Evolutionary conservation across 2,329 filamentous ascomycete species (phyloP).

Genomic region (Neospermospora avenae): DNA sequence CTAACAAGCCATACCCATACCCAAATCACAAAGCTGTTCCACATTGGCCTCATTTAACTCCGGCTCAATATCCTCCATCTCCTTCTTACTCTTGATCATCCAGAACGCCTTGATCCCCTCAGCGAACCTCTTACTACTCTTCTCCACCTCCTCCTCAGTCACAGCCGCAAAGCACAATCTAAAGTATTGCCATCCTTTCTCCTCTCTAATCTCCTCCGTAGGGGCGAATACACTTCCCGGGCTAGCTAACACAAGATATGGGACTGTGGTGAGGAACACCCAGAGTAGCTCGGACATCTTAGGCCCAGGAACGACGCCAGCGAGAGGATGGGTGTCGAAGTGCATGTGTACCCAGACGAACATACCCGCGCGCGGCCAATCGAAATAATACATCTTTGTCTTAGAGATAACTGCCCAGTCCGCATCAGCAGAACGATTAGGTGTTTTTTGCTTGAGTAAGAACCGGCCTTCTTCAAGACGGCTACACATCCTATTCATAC

Average conservation of each 20-base stretch:
- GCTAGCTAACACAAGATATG: conserved; percentile 65
- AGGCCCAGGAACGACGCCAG: conserved; percentile 48
- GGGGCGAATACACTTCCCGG: conserved; percentile 75
- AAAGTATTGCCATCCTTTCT: conserved; percentile 67
- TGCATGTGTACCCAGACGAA: conserved; percentile 79
- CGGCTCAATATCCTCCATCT: conserved; percentile 53
- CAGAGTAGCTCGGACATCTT: conserved; percentile 64
- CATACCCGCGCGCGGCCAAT: conserved; percentile 85
- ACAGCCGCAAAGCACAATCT: conserved; percentile 84
- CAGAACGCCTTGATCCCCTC: conserved; percentile 73
- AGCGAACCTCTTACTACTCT: conserved; percentile 61
- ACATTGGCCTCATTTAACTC: conserved; percentile 1
- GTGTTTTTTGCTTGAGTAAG: conserved; percentile 60
- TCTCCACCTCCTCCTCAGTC: conserved; percentile 64
- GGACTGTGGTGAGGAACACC: conserved; percentile 66
- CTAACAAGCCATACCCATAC: conserved; percentile 28
- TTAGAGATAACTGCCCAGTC: conserved; percentile 77
- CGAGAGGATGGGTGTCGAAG: conserved; percentile 72
- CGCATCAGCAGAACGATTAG: conserved; percentile 50
- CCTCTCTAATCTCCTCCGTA: conserved; percentile 53
- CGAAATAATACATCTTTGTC: conserved; percentile 70
- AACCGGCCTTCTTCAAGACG: conserved; percentile 67
- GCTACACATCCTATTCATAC: conserved; percentile 77
- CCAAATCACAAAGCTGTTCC: conserved; percentile 25
- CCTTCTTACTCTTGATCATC: conserved; percentile 63